phyloP scores from a whole-genome alignment of 257 asterid genomes.

The Solanum neorickii region DNA sequence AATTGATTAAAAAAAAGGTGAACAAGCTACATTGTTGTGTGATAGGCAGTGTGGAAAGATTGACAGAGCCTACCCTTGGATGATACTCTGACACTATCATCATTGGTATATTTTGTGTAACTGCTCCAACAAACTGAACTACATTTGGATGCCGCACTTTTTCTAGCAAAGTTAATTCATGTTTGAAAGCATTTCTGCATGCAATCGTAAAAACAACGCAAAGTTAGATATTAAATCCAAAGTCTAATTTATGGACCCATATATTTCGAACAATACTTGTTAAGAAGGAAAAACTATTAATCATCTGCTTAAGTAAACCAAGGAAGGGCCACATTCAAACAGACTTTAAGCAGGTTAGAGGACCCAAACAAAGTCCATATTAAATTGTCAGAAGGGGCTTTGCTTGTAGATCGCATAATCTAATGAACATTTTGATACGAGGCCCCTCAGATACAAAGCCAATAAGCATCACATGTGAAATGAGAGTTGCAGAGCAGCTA shows the following conservation, averaged over 20 bases:
- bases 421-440: background rate
- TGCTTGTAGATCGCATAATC: background rate
- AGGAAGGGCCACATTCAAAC: background rate
- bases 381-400: background rate
- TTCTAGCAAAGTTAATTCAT: slow-evolving; percentile 78
- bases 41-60: slow-evolving; percentile 5
- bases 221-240: background rate
- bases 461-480: background rate
- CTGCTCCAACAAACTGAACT: slow-evolving; percentile 97
- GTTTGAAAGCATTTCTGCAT: slow-evolving; percentile 76
- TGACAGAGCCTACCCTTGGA: slow-evolving; percentile 51
- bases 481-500: background rate
- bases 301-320: background rate
- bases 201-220: background rate
- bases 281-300: background rate
- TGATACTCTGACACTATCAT: slow-evolving; percentile 86
- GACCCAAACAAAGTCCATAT: background rate
- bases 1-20: background rate
- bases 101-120: slow-evolving; percentile 94
- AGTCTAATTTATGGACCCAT: background rate
- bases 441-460: background rate
- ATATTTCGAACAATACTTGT: background rate
- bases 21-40: background rate
- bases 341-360: background rate
- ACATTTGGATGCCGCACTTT: slow-evolving; percentile 97